phyloP scores from a whole-genome alignment of 257 asterid genomes.

The Schizonepeta tenuifolia region DNA sequence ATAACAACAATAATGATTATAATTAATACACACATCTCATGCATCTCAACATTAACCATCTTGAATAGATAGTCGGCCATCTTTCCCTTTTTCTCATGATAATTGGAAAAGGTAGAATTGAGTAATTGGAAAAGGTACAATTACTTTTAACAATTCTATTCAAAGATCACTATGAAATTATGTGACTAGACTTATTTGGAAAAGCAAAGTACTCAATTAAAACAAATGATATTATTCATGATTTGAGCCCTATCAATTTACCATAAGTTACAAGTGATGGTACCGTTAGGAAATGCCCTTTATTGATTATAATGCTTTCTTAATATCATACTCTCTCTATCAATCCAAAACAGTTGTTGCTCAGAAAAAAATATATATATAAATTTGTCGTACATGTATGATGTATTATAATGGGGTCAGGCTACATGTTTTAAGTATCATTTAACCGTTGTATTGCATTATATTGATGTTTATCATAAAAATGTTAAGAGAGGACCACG shows the following conservation, averaged over 20 bases:
- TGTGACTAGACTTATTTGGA: neutral
- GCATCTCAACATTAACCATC: neutral
- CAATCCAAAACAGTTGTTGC: neutral
- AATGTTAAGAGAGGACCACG: neutral
- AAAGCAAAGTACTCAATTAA: neutral
- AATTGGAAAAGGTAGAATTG: neutral
- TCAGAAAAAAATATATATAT: neutral
- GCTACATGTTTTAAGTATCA: neutral
- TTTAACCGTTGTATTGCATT: neutral
- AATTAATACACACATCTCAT: neutral
- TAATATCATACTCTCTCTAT: neutral
- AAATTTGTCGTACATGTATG: neutral
- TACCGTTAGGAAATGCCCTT: neutral
- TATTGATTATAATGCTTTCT: too few relatives aligned
- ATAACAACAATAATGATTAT: too few relatives aligned
- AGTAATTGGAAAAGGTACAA: neutral
- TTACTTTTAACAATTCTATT: too few relatives aligned
- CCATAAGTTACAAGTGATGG: neutral
- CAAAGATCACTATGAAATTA: too few relatives aligned
- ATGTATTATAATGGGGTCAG: neutral
- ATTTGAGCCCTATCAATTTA: neutral
- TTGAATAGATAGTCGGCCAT: neutral
- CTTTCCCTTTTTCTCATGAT: neutral
- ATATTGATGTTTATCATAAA: neutral
- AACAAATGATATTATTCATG: neutral